Evolutionary conservation across 2,329 filamentous ascomycete genomes (phyloP), one percentile per base, ranked within the genome.

Genomic region (Venturia asperata): DNA sequence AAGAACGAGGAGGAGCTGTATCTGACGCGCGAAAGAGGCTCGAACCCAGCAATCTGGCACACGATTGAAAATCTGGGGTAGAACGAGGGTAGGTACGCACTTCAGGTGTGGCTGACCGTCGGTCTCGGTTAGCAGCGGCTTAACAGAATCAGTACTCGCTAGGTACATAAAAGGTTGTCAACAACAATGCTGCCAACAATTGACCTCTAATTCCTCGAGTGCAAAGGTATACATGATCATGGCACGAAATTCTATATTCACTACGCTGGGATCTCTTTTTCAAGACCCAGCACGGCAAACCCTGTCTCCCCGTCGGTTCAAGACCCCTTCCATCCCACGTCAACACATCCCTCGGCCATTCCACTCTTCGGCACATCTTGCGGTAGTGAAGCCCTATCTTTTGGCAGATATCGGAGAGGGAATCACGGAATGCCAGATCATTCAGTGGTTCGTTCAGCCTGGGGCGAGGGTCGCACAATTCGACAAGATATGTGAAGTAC

Each of bases 401-500:
- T 78, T 95, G 67, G 90, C 91, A 68, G 91, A 95, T 73, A 94
- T 95, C 76, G 91, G 91, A 62, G 91, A 95, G 82, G 89, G 89
- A 65, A 99, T 97, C 72, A 92, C 94, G 74, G 94, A 99, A 79
- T 96, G 94, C 74, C 94, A 99, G 77, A 91, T 99, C 72, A 97
- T 97, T 72, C 94, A 99, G 80, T 99, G 94, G 94, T 99, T 97
- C 75, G 93, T 99, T 69, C 89, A 97, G 78, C 92, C 95, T 62
- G 93, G 92, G 66, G 94, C 94, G 43, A 87, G 90, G 66, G 92
- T 99, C 71, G 92, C 99, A 79, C 93, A 99, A 80, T 99, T 96
- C 83, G 94, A 95, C 71, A 94, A 93, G 67, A 83, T 99, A 60
- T 99, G 94, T 78, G 94, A 99, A 79, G 95, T 99, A 56, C 94